Evolutionary conservation across 352 stramenopile genomes (phyloP).

Genomic region (Phytophthora sp.): DNA sequence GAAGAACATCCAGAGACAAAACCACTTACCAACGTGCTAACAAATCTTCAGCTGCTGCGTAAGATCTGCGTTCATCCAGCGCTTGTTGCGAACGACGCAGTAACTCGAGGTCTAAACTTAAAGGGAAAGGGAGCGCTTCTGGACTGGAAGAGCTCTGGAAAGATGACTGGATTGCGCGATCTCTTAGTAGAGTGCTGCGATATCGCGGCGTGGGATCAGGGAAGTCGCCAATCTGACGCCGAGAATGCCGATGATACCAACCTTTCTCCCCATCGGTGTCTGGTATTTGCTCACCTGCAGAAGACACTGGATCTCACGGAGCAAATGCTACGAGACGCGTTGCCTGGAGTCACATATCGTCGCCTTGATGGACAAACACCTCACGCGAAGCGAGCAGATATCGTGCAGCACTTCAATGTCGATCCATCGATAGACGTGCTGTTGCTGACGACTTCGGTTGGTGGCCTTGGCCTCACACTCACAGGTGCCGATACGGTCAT

Average conservation of each 20-base stretch:
- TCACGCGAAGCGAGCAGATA: constrained; percentile 59
- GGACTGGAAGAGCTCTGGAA: constrained; percentile 90
- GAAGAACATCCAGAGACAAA: constrained; percentile 11
- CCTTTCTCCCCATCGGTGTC: constrained; percentile 84
- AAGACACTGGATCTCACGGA: constrained; percentile 95
- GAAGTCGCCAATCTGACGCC: neutral
- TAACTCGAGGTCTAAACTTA: constrained; percentile 27
- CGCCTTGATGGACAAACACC: constrained; percentile 94
- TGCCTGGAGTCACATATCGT: constrained; percentile 82
- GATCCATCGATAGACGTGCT: constrained; percentile 94
- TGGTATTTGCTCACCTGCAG: constrained; percentile 96
- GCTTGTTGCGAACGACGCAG: constrained; percentile 64
- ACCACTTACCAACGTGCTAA: constrained; percentile 51
- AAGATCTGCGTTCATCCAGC: constrained; percentile 96
- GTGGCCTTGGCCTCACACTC: constrained; percentile 96
- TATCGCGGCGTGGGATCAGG: constrained; percentile 33
- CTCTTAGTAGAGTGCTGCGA: constrained; percentile 78
- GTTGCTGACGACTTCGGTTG: constrained; percentile 95
- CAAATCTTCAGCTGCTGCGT: constrained; percentile 82
- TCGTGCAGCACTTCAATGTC: constrained; percentile 93
- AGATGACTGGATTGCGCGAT: constrained; percentile 87
- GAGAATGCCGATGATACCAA: constrained; percentile 24
- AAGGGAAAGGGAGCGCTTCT: constrained; percentile 38
- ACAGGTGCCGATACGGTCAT: constrained; percentile 97
- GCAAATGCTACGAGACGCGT: constrained; percentile 76